phyloP scores from a whole-genome alignment of 192 early-diverging fungal genomes.

The Jimgerdemannia flammicorona region DNA sequence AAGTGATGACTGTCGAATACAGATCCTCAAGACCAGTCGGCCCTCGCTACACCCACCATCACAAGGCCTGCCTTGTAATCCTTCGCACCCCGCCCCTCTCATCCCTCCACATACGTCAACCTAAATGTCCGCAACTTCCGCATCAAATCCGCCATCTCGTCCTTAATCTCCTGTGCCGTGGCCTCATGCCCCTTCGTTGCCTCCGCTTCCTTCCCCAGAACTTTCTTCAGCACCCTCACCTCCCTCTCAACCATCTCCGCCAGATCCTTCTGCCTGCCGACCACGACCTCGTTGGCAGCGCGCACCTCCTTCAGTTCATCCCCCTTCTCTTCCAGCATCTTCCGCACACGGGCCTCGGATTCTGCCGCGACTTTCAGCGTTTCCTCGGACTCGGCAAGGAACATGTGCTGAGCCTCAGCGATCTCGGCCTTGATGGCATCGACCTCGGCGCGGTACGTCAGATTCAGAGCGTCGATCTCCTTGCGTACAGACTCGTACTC shows the following conservation, averaged over 20 bases:
- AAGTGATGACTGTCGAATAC: background rate
- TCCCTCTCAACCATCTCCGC: background rate
- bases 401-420: background rate
- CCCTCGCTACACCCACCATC: background rate
- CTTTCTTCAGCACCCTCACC: background rate
- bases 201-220: background rate
- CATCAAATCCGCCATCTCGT: background rate
- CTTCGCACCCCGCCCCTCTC: too few relatives aligned
- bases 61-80: too few relatives aligned
- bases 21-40: conserved; percentile 3
- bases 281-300: background rate
- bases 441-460: conserved; percentile 21
- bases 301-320: background rate
- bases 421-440: background rate
- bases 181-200: background rate
- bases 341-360: background rate
- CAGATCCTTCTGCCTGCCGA: background rate
- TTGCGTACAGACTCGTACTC: conserved; percentile 20
- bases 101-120: background rate
- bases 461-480: conserved; percentile 15
- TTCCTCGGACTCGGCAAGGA: background rate
- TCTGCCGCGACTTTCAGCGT: background rate
- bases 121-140: background rate
- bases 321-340: background rate
- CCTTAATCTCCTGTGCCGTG: background rate